Evolutionary conservation across 1,139 yeast species (phyloP).

Genomic region (Candida tunisiensis): DNA sequence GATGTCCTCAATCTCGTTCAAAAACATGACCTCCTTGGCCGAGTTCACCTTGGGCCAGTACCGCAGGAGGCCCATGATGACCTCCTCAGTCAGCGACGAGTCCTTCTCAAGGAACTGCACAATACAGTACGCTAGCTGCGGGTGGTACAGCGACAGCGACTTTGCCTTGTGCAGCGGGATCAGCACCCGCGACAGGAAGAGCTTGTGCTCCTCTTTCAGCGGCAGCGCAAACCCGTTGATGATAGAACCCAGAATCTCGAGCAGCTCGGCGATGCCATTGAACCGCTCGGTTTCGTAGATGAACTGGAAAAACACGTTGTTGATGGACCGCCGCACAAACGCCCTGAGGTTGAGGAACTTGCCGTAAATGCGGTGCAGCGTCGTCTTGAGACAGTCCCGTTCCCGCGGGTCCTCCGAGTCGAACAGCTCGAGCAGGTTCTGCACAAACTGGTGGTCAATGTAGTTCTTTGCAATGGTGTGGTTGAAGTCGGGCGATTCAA

Average conservation of each 20-base stretch:
- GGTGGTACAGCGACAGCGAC: constrained; percentile 77
- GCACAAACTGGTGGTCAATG: constrained; percentile 80
- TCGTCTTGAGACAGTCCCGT: constrained; percentile 86
- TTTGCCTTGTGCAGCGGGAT: constrained; percentile 89
- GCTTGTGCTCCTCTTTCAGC: constrained; percentile 89
- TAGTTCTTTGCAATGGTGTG: constrained; percentile 87
- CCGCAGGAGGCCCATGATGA: constrained; percentile 76
- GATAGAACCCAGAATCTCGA: constrained; percentile 89
- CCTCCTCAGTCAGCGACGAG: constrained; percentile 83
- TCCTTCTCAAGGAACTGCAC: constrained; percentile 95
- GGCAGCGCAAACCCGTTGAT: constrained; percentile 98
- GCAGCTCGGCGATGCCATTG: constrained; percentile 88
- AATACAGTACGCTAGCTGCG: constrained; percentile 92
- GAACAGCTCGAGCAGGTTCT: constrained; percentile 67
- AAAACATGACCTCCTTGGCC: constrained; percentile 89
- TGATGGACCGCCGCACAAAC: constrained; percentile 80
- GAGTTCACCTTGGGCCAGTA: constrained; percentile 97
- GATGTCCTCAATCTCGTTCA: constrained; percentile 91
- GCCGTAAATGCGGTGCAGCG: constrained; percentile 90
- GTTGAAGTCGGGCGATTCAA: constrained; percentile 89
- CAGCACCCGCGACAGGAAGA: constrained; percentile 73
- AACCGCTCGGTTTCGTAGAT: constrained; percentile 91
- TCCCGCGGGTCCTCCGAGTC: constrained; percentile 96
- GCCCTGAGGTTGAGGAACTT: constrained; percentile 82
- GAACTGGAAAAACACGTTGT: constrained; percentile 83